Base-by-base conservation (phyloP, 306 rosid species). In the Phaseolus lunatus region DNA sequence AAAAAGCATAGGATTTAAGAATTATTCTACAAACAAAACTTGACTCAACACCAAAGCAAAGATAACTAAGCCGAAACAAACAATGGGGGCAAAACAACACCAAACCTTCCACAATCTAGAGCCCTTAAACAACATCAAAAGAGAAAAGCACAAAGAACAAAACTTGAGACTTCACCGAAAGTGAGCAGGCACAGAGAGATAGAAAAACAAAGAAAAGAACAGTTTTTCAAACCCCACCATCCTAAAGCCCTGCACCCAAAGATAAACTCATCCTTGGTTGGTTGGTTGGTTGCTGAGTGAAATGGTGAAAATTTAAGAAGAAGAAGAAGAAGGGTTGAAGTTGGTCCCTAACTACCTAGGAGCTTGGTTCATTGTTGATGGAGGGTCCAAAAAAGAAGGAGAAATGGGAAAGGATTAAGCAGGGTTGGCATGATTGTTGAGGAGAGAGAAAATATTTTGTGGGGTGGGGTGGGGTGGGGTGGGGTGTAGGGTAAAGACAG, bases 301-400 rank as follows among this genome's bases (percentile, higher is more conserved):
- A 27, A 19, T 27, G 12, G 27, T n/a, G 14, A 62, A 31, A 33
- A 63, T 5, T 15, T 8, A 35, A 63, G 27, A 62, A 29, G 67
- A 31, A n/a, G 68, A 58, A 13, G 24, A 22, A 12, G 9, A 33
- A 33, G 1, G 26, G 2, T 62, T 3, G 22, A 16, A 8, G 24
- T 9, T 65, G 70, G 29, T 22, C 37, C 72, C 72, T 67, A 67
- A 67, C 53, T 33, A 57, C 54, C 56, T 16, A 73, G 67, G 68
- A 73, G 43, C 79, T 44, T 68, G 68, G 72, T 82, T 68, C 75
- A 12, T 52, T 22, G 0, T 11, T 5, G 67, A 61, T 12, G 44
- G 41, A 59, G 66, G 66, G 22, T 59, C 20, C 20, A 26, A 14
- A 44, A 67, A 77, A 54, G 16, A 53, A 54, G 48, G 4, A 24